Base-by-base conservation (phyloP, 805 yeast species). In the Myxozyma vanderwaltii region DNA sequence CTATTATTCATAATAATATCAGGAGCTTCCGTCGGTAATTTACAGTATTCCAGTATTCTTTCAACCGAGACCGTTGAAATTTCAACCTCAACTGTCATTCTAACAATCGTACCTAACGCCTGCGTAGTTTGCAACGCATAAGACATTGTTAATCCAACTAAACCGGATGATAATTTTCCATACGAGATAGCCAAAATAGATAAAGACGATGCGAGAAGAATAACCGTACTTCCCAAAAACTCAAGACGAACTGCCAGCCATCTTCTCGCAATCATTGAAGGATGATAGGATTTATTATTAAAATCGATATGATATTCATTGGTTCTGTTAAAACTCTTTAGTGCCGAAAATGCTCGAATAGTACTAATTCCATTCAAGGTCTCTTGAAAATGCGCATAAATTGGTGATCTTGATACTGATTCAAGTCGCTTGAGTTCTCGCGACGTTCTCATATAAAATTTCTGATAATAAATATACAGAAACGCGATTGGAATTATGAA, bases 51-150 rank as follows among this genome's bases (percentile, higher is more conserved):
- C 74, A 89, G 79, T 55, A 92, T 86, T 76, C 99, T 85, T 77
- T 92, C 98, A 44, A 94, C 97, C 19, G 96, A 88, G 35, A 94
- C 98, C 76, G 94, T 91, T 73, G 91, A 91, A 7, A 97, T 90
- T 74, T 92, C 99, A 44, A 94, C 96, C 69, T 94, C 99, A 45
- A 94, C 99, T 0, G 97, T 89, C 98, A 91, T 91, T 76, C 99
- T 83, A 31, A 94, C 98, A 75, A 94, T 90, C 96, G 97, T 89
- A 73, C 91, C 91, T 74, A 94, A 81, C 0, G 96, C 81, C 73
- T 89, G 96, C 0, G 99, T 94, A 58, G 91, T 82, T 73, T 90
- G 96, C 63, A 94, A 79, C 1, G 99, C 92, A 74, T 94, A 94
- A 45, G 96, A 87, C 67, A 94, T 88, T 21, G 96, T 86, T 69